Conservation (phyloP, 306 rosid species). For the Quercus cerris region DNA sequence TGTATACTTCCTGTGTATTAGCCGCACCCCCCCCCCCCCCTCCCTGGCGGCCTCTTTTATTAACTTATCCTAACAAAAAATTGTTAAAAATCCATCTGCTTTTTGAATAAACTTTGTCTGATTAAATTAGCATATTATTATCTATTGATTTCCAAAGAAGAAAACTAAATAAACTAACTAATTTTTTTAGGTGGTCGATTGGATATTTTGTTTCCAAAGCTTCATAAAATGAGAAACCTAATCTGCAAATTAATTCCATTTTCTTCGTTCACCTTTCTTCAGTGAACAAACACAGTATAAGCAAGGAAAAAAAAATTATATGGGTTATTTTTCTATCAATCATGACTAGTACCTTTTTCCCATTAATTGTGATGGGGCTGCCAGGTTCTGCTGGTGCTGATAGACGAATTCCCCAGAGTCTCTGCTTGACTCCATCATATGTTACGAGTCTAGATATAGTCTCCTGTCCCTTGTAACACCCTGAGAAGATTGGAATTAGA, state of each 20-base stretch:
- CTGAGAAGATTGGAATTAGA: conserved; percentile 44
- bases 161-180: background rate
- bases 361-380: conserved; percentile 60
- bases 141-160: background rate
- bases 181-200: background rate
- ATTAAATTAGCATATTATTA: background rate
- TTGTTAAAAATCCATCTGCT: background rate
- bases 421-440: conserved; percentile 88
- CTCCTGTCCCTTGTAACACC: conserved; percentile 97
- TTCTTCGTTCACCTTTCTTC: background rate
- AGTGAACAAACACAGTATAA: background rate
- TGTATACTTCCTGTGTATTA: too few species aligned
- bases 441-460: conserved; percentile 90
- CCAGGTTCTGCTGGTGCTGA: conserved; percentile 79
- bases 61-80: background rate
- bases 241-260: background rate
- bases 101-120: background rate
- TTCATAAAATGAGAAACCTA: background rate
- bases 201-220: background rate
- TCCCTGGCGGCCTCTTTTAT: too few species aligned
- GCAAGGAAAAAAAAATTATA: background rate
- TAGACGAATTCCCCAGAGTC: conserved; percentile 82
- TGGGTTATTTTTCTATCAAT: background rate
- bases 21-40: too few species aligned
- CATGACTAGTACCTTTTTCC: conserved; percentile 49